These are phyloP conservation scores for Lachancea mirantina DNA, from an alignment of 805 yeast species.

Conservation along the genomic window DNA sequence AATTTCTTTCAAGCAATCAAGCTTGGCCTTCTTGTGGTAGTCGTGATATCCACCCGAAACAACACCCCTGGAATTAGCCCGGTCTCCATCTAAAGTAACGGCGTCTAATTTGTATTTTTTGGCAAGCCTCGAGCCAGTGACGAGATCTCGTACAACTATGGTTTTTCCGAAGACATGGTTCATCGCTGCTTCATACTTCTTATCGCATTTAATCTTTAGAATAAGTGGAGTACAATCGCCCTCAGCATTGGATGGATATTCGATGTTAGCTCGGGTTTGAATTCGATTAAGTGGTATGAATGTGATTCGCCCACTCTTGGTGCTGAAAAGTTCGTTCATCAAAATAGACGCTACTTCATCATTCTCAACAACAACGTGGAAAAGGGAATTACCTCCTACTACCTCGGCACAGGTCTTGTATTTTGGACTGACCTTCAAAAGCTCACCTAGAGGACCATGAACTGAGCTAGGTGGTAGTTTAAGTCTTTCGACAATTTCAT, in stretches of 20 bases:
- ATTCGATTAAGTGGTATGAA: slow-evolving; percentile 84
- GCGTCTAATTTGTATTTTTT: slow-evolving; percentile 56
- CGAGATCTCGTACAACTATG: slow-evolving; percentile 65
- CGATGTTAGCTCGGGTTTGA: slow-evolving; percentile 29
- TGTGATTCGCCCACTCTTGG: slow-evolving; percentile 76
- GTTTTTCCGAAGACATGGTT: slow-evolving; percentile 76
- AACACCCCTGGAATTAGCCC: slow-evolving; percentile 77
- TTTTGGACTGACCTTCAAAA: slow-evolving; percentile 72
- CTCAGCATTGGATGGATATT: slow-evolving; percentile 54
- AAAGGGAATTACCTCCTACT: slow-evolving; percentile 78
- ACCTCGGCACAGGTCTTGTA: slow-evolving; percentile 84
- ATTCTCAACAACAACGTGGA: slow-evolving; percentile 82
- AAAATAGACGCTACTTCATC: slow-evolving; percentile 75
- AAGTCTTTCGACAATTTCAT: slow-evolving; percentile 51
- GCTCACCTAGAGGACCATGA: slow-evolving; percentile 79
- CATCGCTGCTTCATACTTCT: slow-evolving; percentile 56
- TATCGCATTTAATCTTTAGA: slow-evolving; percentile 59
- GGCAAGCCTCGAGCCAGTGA: slow-evolving; percentile 61
- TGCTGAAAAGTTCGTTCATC: slow-evolving; percentile 67
- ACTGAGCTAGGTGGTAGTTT: slow-evolving; percentile 51
- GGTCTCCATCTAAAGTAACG: slow-evolving; percentile 88
- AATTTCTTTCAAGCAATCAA: slow-evolving; percentile 60
- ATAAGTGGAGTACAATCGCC: slow-evolving; percentile 67
- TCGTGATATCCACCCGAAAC: slow-evolving; percentile 85
- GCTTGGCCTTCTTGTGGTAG: slow-evolving; percentile 48